These are phyloP conservation scores for Phytophthora boehmeriae DNA, from an alignment of 352 stramenopile genomes.

Conservation along the genomic window DNA sequence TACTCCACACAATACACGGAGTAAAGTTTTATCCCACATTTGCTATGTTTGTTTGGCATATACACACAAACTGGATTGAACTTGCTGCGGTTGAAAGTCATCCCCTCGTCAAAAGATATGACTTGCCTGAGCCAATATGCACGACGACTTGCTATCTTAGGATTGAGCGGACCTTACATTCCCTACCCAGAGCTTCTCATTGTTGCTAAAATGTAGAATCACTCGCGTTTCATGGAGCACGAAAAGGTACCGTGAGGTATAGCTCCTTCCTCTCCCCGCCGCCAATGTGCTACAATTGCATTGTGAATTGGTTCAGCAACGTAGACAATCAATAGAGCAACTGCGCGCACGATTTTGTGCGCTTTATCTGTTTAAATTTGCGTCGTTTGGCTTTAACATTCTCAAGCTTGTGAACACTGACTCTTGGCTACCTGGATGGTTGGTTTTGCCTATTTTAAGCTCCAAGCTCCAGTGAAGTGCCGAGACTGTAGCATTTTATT, in stretches of 20 bases:
- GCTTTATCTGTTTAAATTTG: too few species aligned
- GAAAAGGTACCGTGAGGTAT: conserved; percentile 22
- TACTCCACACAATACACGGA: conserved; percentile 16
- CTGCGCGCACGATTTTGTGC: conserved; percentile 20
- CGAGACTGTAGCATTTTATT: too few species aligned
- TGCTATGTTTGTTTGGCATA: conserved; percentile 26
- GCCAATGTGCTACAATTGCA: conserved; percentile 11
- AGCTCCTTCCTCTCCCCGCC: conserved; percentile 6
- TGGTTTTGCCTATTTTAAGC: conserved; percentile 5
- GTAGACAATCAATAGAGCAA: conserved; percentile 11
- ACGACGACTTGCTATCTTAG: conserved; percentile 24
- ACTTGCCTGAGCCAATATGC: conserved; percentile 17
- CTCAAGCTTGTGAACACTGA: too few species aligned
- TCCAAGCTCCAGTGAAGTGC: conserved; percentile 6
- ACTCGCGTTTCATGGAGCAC: conserved; percentile 19
- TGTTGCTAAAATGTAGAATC: conserved; percentile 32
- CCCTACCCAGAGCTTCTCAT: conserved; percentile 2
- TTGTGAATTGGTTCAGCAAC: conserved; percentile 8
- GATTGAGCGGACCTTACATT: conserved; percentile 20
- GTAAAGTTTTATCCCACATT: conserved; percentile 34
- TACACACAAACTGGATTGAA: conserved; percentile 29
- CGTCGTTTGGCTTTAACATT: conserved; percentile 18
- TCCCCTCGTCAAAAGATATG: conserved; percentile 28
- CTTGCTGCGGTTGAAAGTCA: conserved; percentile 21
- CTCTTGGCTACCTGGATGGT: conserved; percentile 12